Evolutionary conservation across 768 basidiomycete species (phyloP).

Genomic region (Kwoniella dendrophila): DNA sequence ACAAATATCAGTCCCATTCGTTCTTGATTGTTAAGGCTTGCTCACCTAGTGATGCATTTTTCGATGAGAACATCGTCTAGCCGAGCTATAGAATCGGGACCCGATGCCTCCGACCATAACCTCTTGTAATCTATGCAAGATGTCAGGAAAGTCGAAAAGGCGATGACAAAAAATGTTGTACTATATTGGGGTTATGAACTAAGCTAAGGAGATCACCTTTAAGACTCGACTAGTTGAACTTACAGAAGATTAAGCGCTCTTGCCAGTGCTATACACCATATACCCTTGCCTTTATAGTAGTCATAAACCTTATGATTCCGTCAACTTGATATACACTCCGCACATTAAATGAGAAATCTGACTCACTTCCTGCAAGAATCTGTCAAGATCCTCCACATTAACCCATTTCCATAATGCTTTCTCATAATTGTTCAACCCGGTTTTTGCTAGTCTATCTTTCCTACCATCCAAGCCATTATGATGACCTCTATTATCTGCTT

Average conservation of each 20-base stretch:
- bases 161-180: constrained; percentile 95
- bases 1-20: not conserved
- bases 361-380: constrained; percentile 83
- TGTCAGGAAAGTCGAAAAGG: constrained; percentile 94
- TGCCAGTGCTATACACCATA: constrained; percentile 89
- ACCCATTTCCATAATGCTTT: constrained; percentile 98
- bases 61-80: constrained; percentile 80
- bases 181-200: constrained; percentile 60
- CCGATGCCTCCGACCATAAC: constrained; percentile 61
- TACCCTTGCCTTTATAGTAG: constrained; percentile 96
- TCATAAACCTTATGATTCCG: constrained; percentile 63
- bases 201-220: not conserved
- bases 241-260: constrained; percentile 92
- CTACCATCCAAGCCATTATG: constrained; percentile 9
- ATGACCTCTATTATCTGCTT: constrained; percentile 10
- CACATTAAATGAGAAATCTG: not conserved
- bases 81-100: constrained; percentile 63
- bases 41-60: constrained; percentile 81
- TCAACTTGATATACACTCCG: not conserved
- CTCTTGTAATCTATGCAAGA: constrained; percentile 92
- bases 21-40: not conserved
- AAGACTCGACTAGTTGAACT: constrained; percentile 55
- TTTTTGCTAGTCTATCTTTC: constrained; percentile 11
- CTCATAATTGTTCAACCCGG: constrained; percentile 60
- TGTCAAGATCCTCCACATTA: constrained; percentile 95